Evolutionary conservation across 371 early-diverging fungal species (phyloP), one percentile per base, ranked within the genome.

Genomic region (Apophysomyces trapeziformis): DNA sequence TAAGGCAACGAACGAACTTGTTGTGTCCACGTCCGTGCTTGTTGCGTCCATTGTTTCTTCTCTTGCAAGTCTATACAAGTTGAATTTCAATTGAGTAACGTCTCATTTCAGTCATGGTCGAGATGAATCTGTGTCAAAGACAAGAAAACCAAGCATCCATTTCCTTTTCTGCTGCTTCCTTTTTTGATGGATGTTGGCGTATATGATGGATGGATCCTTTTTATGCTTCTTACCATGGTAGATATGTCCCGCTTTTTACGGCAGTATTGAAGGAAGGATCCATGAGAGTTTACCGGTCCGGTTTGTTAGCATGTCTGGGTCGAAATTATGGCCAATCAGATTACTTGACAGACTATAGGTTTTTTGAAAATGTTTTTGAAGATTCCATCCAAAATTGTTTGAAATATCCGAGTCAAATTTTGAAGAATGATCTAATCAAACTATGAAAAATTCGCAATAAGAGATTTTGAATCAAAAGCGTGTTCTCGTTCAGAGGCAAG

Each of bases 21-120:
- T 91, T 92, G 90, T 98, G 96, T 78, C 99, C 99, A 85, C 99
- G 96, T 75, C 98, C 98, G 80, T 94, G 88, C 92, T 99, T 99
- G 89, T 90, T 89, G 84, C 99, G 95, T 88, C 99, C 99, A 88
- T 96, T 89, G 86, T 99, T 99, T 88, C 98, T 93, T 90, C 99
- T 93, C 89, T 99, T 99, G 85, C 86, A 77, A 78, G 96, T 96
- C 96, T 92, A 70, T 39, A 63, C 38, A 18, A 47, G 18, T 4
- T 9, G 21, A 4, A 50, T 50, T 50, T n/a, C 36, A 58, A 4
- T 47, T 47, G 47, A 50, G 21, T 21, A 1, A 9, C 4, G 54
- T 45, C 16, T 45, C 44, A 57, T 57, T 38, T 58, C 46, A 64
- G 16, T 50, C 21, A 9, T 21, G 21, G 9, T 21, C 9, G 9